Base-by-base conservation (phyloP, 768 basidiomycete species). In the Suillus placidus region DNA sequence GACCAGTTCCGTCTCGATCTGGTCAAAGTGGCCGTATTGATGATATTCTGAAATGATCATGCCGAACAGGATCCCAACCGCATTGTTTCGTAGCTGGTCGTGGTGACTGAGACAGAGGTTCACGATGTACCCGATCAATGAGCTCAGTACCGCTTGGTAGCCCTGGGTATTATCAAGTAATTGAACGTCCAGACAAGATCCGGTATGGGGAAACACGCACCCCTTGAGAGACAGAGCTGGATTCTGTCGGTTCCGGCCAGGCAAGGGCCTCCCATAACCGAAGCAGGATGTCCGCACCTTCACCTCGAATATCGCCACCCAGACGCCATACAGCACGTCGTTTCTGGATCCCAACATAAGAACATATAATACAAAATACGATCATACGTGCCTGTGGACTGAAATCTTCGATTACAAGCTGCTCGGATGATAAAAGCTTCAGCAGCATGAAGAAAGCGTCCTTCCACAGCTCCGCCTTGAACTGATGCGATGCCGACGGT, bases 11-110 rank as follows among this genome's bases (percentile, higher is more conserved):
- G 92, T 90, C 76, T 98, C 94, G 69, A 99, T 97, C 55, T 86
- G 87, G 70, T 91, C 89, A 73, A 98, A 97, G 73, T 93, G 88
- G 32, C 87, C 89, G 14, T 88, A 88, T 66, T 92, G 89, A 64
- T 94, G 88, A 76, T 92, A 95, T 75, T 97, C 93, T 3, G 93
- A 90, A 56, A 96, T 87, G 66, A 99, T 95, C 95, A 99, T 97
- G 71, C 91, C 93, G 78, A 91, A 97, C 26, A 99, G 85, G 64
- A 98, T 95, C 70, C 93, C 88, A 26, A 97, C 94, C 0, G 95
- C 96, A 68, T 92, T 92, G 73, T 86, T 93, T 69, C 96, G 87
- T 47, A 97, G 84, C 72, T 91, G 88, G 73, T 99, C 97, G 73
- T 99, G 96, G 71, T 96, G 94, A 67, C 95, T 97, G 62, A 99